A percentile compares a stretch with the other conserved stretches of the same genome.
Evolutionary conservation across 2,329 filamentous ascomycete species (phyloP).

Genomic region (Fusarium compactum): DNA sequence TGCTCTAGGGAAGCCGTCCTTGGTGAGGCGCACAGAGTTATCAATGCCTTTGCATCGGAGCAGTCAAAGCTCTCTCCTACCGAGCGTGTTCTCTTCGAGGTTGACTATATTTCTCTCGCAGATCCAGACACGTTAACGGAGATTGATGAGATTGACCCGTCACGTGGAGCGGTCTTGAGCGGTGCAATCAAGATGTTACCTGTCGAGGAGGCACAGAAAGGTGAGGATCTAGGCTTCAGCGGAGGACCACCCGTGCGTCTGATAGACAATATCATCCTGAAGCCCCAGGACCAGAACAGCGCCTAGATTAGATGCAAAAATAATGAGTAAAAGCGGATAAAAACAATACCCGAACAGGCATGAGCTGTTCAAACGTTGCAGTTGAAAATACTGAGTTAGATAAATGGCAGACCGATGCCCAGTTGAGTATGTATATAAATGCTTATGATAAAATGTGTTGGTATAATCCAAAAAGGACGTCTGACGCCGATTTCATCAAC

Average conservation of each 20-base stretch:
- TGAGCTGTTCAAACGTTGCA: slow-evolving; percentile 25
- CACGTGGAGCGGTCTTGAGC: slow-evolving; percentile 84
- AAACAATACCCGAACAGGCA: slow-evolving; percentile 39
- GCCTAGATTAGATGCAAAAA: slow-evolving; percentile 15
- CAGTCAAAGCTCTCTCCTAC: slow-evolving; percentile 71
- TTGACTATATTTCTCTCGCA: slow-evolving; percentile 93
- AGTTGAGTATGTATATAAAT: slow-evolving; percentile 17
- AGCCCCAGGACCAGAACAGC: slow-evolving; percentile 51
- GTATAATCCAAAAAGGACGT: not conserved
- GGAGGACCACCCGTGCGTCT: slow-evolving; percentile 82
- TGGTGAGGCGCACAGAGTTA: slow-evolving; percentile 73
- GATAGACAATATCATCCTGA: slow-evolving; percentile 91
- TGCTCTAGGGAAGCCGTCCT: slow-evolving; percentile 75
- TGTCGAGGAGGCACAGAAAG: slow-evolving; percentile 75
- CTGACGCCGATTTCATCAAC: not conserved
- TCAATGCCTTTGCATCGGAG: slow-evolving; percentile 65
- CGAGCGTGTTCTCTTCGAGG: slow-evolving; percentile 78
- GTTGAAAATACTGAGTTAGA: slow-evolving; percentile 2
- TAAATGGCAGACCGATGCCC: not conserved
- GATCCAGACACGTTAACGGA: slow-evolving; percentile 88
- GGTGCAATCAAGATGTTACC: slow-evolving; percentile 92
- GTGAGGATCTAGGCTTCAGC: slow-evolving; percentile 80
- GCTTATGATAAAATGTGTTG: slow-evolving; percentile 2
- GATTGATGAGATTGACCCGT: slow-evolving; percentile 75
- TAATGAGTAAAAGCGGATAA: slow-evolving; percentile 7